phyloP scores from a whole-genome alignment of 371 early-diverging fungal genomes.

The Capillidium heterosporum region DNA sequence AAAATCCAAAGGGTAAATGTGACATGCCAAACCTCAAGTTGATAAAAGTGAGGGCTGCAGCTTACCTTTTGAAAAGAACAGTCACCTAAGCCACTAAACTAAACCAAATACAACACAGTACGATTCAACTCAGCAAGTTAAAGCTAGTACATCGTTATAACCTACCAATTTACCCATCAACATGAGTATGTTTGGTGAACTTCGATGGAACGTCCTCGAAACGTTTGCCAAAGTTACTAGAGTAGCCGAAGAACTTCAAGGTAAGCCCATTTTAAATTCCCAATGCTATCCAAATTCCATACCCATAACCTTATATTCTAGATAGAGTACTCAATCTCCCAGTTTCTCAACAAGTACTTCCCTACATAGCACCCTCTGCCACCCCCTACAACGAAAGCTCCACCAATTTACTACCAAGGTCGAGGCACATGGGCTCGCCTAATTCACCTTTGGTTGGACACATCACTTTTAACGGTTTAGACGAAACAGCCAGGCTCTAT shows the following conservation, averaged over 20 bases:
- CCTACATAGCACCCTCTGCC: not conserved
- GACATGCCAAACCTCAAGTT: too few relatives aligned
- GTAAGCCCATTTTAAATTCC: not conserved
- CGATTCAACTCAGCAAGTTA: too few relatives aligned
- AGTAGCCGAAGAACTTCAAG: not conserved
- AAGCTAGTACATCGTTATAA: too few relatives aligned
- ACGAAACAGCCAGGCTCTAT: not conserved
- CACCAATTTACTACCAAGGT: not conserved
- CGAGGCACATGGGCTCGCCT: not conserved
- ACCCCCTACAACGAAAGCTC: not conserved
- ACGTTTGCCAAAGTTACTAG: constrained; percentile 5
- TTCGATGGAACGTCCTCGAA: constrained; percentile 2
- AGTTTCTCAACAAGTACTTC: not conserved
- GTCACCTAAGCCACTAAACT: too few relatives aligned
- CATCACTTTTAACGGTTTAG: not conserved
- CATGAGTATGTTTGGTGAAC: constrained; percentile 3
- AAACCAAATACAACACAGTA: too few relatives aligned
- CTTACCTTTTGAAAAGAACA: too few relatives aligned
- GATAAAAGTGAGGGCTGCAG: too few relatives aligned
- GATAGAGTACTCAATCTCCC: not conserved
- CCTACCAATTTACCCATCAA: too few relatives aligned
- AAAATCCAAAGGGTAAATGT: too few relatives aligned
- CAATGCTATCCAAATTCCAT: not conserved
- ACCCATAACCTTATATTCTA: not conserved
- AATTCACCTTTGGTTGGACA: not conserved